Evolutionary conservation across 2,329 filamentous ascomycete species (phyloP), one percentile per base, ranked within the genome.

Genomic region (Hymenoscyphus repandus): DNA sequence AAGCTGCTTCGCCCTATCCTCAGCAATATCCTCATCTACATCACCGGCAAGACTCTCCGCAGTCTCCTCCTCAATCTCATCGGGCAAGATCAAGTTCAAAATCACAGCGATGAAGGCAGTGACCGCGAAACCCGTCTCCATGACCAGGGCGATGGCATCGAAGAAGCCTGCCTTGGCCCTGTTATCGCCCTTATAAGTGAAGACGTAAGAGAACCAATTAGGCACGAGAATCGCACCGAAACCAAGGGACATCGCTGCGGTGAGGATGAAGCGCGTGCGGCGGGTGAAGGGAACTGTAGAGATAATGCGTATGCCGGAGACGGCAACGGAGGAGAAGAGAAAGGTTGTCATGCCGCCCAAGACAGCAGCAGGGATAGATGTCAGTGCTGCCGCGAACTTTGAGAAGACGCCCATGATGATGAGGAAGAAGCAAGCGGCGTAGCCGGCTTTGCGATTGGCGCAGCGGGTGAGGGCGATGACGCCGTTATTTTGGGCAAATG

Each of bases 401-500:
- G 86, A 81, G 60, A 92, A 90, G 54, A 93, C 72, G 13, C 89
- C 89, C 81, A 90, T 90, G 58, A 93, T 67, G 54, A 93, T 69
- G 10, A 93, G 77, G 73, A 90, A 90, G 62, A 86, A 75, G 66
- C 80, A 90, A 64, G 83, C 86, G 44, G 83, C 86, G 66, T 90
- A 90, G 4, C 89, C 89, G 5, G 88, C 89, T 42, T 83, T 86
- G 48, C 88, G 80, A 66, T 90, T 92, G 1, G 88, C 88, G 66
- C 88, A 92, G 13, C 87, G 79, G 0, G 88, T 93, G 40, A 93
- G 74, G 0, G 88, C 85, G 54, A 93, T 91, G 46, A 92, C 86
- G 33, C 88, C 88, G 65, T 92, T 91, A 72, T 92, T 92, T 67
- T 91, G 87, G 0, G 88, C 88, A 59, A 91, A 91, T 0, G 83